These are phyloP conservation scores for Populus hybrid DNA, from an alignment of 441 rosid genomes.

Conservation along the genomic window DNA sequence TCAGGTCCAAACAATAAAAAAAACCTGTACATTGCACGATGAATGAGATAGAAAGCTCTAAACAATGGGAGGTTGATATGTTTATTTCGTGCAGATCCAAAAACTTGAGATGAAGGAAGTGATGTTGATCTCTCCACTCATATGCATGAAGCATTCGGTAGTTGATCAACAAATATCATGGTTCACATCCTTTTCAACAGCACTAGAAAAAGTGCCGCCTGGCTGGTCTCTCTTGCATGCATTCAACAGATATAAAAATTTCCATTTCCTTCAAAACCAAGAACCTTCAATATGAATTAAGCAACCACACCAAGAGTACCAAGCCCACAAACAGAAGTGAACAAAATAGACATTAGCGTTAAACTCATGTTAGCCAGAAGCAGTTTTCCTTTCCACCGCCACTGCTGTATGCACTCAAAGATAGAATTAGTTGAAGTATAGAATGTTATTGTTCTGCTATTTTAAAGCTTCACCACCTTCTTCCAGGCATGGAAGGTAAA, in stretches of 20 bases:
- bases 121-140: not conserved
- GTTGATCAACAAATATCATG: not conserved
- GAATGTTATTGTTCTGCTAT: slow-evolving; percentile 28
- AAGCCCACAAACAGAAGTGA: slow-evolving; percentile 21
- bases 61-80: not conserved
- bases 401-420: slow-evolving; percentile 22
- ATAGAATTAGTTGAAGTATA: slow-evolving; percentile 20
- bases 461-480: slow-evolving; percentile 35
- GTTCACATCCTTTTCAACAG: slow-evolving; percentile 1
- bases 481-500: slow-evolving; percentile 42
- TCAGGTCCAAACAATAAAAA: not conserved
- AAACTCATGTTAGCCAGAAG: slow-evolving; percentile 25
- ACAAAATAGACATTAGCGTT: slow-evolving; percentile 27
- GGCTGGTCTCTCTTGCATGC: slow-evolving; percentile 7
- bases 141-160: not conserved
- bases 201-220: not conserved
- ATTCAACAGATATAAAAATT: slow-evolving; percentile 14
- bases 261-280: slow-evolving; percentile 19
- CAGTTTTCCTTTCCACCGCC: slow-evolving; percentile 38
- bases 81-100: not conserved
- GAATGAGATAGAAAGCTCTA: not conserved
- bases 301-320: slow-evolving; percentile 23
- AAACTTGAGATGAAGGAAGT: not conserved
- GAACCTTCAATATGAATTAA: slow-evolving; percentile 23
- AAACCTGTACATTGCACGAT: not conserved